These are phyloP conservation scores for Pinus albicaulis DNA, from an alignment of 75 land plant genomes.

Conservation along the genomic window DNA sequence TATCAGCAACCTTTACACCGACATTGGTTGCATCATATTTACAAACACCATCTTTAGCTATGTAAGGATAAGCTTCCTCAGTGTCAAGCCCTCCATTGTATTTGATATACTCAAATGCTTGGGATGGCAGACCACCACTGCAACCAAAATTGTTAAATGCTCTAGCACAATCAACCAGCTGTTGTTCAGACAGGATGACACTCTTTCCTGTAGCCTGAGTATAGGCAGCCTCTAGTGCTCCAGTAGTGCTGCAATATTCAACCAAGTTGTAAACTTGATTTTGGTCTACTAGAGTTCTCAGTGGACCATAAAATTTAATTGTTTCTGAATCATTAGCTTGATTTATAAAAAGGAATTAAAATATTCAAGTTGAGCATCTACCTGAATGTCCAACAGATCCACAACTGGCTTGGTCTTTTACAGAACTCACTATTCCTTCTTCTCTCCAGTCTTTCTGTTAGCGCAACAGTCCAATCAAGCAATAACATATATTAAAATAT, in stretches of 20 bases:
- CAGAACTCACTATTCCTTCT: constrained; percentile 83
- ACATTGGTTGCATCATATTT: constrained; percentile 59
- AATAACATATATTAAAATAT: too few species aligned
- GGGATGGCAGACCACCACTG: constrained; percentile 96
- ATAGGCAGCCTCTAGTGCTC: constrained; percentile 95
- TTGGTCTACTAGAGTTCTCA: not conserved
- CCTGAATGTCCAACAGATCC: constrained; percentile 99
- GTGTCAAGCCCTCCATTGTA: constrained; percentile 98
- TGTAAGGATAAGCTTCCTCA: constrained; percentile 91
- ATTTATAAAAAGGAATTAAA: not conserved
- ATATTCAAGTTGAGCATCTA: not conserved
- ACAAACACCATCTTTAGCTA: constrained; percentile 73
- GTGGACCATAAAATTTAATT: not conserved
- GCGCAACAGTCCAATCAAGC: not conserved
- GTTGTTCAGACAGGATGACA: constrained; percentile 93
- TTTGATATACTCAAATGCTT: constrained; percentile 94
- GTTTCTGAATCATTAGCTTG: not conserved
- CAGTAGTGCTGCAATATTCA: constrained; percentile 72
- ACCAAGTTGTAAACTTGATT: not conserved
- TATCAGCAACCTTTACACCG: constrained; percentile 77
- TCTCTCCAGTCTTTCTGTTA: constrained; percentile 96
- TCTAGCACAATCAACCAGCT: constrained; percentile 91
- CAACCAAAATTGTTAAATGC: constrained; percentile 95
- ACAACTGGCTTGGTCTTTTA: constrained; percentile 86
- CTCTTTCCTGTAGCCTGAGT: constrained; percentile 83